Base-by-base conservation (phyloP, 139 green algal species). In the Closterium sp. region DNA sequence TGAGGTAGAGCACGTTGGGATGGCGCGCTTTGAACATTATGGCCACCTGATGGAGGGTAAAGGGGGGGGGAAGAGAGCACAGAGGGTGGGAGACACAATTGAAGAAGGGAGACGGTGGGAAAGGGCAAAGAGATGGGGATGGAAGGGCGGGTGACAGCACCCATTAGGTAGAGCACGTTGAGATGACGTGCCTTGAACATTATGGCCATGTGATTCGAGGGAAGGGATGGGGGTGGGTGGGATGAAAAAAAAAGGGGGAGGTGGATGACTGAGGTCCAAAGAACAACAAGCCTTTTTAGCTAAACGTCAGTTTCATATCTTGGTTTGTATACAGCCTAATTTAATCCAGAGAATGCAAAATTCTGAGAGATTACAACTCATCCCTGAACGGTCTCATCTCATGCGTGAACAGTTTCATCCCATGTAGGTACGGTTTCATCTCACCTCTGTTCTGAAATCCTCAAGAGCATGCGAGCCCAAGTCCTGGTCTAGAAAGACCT, bases 1-100 rank as follows among this genome's bases (percentile, higher is more conserved):
- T 92, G 89, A 96, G 95, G 10, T 95, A 73, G 11, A 96, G 91
- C 50, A 96, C 92, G 62, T 96, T 96, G 32, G 94, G 93, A 42
- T 96, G 94, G 29, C 94, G 89, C 70, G 93, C 30, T 7, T 45
- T 45, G 11, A 95, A 94, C 96, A 98, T 94, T 27, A 94, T 94
- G 85, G 79, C 92, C 31, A 94, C 86, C 87, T 93, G 87, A 87
- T 87, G 17, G 84, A 2, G 27, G 84, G n/a, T 21, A 24, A 24
- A 7, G 84, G 84, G 9, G 9, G 84, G 84, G 5, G 45, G 42
- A 7, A 62, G 42, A 62, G 42, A 13, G 42, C 7, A 13, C 7
- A 7, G 42, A 13, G 42, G 7, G 5, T 62, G 42, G 42, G 5
- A 13, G 42, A 5, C 42, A 62, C 7, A 7, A 7, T 62, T 62